A percentile compares a stretch with the other conserved stretches of the same genome.
phyloP scores from a whole-genome alignment of 768 basidiomycete genomes.

The Trametes punicea region DNA sequence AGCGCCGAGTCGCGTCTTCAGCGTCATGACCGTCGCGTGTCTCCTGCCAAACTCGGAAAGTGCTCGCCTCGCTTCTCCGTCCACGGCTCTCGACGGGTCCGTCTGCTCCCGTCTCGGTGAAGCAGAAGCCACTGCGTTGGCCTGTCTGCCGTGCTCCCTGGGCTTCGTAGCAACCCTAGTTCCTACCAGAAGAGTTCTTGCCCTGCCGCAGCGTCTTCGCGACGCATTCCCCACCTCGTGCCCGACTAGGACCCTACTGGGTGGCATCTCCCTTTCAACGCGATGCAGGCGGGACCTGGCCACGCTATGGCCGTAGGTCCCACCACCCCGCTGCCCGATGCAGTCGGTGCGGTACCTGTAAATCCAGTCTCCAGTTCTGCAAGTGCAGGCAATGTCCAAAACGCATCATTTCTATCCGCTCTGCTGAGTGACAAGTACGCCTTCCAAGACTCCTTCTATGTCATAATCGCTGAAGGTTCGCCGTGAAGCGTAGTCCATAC shows the following conservation, averaged over 20 bases:
- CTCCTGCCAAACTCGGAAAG: not conserved
- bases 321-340: not conserved
- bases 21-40: conserved; percentile 5
- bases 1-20: conserved; percentile 14
- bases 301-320: not conserved
- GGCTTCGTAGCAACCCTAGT: not conserved
- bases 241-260: not conserved
- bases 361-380: not conserved
- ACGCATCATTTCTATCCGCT: conserved; percentile 17
- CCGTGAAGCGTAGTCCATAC: conserved; percentile 66
- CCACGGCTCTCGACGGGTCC: too few relatives aligned
- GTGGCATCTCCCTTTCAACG: not conserved
- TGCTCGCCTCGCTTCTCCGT: too few relatives aligned
- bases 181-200: not conserved
- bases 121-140: too few relatives aligned
- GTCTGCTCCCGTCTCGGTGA: too few relatives aligned
- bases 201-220: not conserved
- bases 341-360: not conserved
- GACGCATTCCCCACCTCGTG: not conserved
- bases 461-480: conserved; percentile 7
- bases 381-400: not conserved
- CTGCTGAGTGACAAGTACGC: conserved; percentile 30
- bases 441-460: not conserved
- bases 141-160: not conserved
- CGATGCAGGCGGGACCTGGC: not conserved